A percentile compares a stretch with the other conserved stretches of the same genome.
phyloP scores from a whole-genome alignment of 108 stramenopile genomes.

The Nitzschia putrida region DNA sequence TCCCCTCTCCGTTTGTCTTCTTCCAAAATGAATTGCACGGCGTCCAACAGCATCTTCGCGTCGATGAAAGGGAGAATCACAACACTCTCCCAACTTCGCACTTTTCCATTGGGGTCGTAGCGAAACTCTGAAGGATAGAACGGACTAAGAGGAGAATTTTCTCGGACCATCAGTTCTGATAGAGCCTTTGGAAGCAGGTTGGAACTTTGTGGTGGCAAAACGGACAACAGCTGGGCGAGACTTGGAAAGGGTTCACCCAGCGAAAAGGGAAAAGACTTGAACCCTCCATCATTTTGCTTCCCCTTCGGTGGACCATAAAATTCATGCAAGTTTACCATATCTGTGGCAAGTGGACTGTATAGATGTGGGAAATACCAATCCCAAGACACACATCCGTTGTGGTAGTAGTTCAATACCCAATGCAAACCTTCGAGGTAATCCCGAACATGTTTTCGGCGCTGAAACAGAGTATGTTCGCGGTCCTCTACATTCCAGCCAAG shows the following conservation, averaged over 20 bases:
- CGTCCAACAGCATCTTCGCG: constrained; percentile 71
- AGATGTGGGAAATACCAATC: constrained; percentile 97
- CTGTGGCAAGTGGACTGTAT: constrained; percentile 93
- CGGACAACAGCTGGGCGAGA: constrained; percentile 93
- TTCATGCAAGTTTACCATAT: constrained; percentile 86
- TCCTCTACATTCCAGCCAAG: constrained; percentile 76
- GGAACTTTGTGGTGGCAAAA: constrained; percentile 93
- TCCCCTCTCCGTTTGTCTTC: constrained; percentile 41
- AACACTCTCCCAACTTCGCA: constrained; percentile 96
- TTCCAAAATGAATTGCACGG: constrained; percentile 68
- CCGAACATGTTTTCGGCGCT: constrained; percentile 73
- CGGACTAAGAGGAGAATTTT: constrained; percentile 82
- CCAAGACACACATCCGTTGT: constrained; percentile 94
- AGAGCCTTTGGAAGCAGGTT: constrained; percentile 84
- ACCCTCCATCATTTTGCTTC: constrained; percentile 61
- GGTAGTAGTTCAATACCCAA: constrained; percentile 96
- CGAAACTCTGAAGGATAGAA: constrained; percentile 88
- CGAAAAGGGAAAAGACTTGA: constrained; percentile 65
- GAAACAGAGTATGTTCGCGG: constrained; percentile 56
- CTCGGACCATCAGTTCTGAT: constrained; percentile 88
- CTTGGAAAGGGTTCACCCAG: constrained; percentile 85
- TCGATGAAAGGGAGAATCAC: constrained; percentile 98
- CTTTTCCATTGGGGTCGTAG: constrained; percentile 85
- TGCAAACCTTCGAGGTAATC: constrained; percentile 92
- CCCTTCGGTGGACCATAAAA: constrained; percentile 64